A percentile compares a stretch with the other conserved stretches of the same genome.
Evolutionary conservation across 2,329 filamentous ascomycete species (phyloP).

Genomic region (Hymenoscyphus infarciens): DNA sequence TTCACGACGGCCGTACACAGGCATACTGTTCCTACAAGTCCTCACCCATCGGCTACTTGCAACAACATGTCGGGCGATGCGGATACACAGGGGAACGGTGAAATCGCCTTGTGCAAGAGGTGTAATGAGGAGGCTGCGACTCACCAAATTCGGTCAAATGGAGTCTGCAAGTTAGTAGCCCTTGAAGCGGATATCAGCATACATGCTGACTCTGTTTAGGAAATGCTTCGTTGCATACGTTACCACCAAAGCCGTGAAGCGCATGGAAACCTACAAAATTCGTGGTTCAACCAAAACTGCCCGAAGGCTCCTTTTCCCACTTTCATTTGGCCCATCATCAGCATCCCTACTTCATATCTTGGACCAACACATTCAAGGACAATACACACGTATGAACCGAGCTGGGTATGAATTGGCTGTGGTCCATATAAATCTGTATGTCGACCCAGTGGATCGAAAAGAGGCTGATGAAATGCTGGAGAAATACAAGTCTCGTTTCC

Average conservation of each 20-base stretch:
- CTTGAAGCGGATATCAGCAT: slow-evolving; percentile 7
- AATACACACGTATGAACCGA: slow-evolving; percentile 60
- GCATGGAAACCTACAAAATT: slow-evolving; percentile 63
- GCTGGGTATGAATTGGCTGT: slow-evolving; percentile 65
- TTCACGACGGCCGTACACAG: background rate
- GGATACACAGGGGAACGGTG: background rate
- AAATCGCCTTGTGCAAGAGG: slow-evolving; percentile 28
- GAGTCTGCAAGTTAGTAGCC: slow-evolving; percentile 33
- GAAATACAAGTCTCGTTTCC: slow-evolving; percentile 55
- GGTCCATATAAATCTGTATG: slow-evolving; percentile 43
- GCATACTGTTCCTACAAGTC: too few species aligned
- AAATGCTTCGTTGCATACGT: slow-evolving; percentile 78
- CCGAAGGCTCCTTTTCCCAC: slow-evolving; percentile 63
- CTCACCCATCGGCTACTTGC: background rate
- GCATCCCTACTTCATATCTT: slow-evolving; percentile 73
- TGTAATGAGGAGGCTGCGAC: slow-evolving; percentile 31
- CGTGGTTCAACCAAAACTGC: slow-evolving; percentile 35
- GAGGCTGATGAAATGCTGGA: slow-evolving; percentile 38
- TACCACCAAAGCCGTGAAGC: slow-evolving; percentile 74
- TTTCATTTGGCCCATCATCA: slow-evolving; percentile 83
- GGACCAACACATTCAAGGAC: slow-evolving; percentile 62
- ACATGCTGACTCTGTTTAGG: slow-evolving; percentile 40
- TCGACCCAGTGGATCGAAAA: slow-evolving; percentile 30
- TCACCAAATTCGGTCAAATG: slow-evolving; percentile 34
- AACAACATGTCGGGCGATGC: slow-evolving; percentile 3